Base-by-base conservation (phyloP, 2,329 filamentous ascomycete species). In the Colletotrichum cereale region DNA sequence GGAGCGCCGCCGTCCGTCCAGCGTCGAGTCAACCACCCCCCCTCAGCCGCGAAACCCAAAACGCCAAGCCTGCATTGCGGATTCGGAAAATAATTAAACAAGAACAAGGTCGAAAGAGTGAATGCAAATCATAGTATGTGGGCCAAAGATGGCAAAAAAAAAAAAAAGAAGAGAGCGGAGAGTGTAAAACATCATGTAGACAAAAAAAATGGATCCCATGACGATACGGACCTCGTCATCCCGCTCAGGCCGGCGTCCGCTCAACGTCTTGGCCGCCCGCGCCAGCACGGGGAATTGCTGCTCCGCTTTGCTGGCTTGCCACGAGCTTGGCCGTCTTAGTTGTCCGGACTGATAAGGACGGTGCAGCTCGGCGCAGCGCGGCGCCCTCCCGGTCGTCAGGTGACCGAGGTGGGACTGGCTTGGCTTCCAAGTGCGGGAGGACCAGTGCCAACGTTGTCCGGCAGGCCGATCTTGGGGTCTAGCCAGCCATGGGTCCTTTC, bases 11-110 rank as follows among this genome's bases (percentile, higher is more conserved):
- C n/a, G n/a, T 65, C 56, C 16, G 26, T 24, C 42, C 68, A 34
- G 62, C n/a, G 11, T 36, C 62, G 36, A 55, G 47, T 55, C 52
- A 69, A 55, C 44, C 58, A 53, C 26, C 18, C 68, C 42, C 34
- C 29, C 36, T 55, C 47, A 48, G 42, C 55, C 52, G 58, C 68
- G 62, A 63, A 44, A 68, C 53, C 58, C 57, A 68, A 68, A 71
- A 71, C 68, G 68, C 68, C 68, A 68, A 71, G 68, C 57, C 65
- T 36, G 58, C 52, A 52, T 63, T 67, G 65, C 63, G 58, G 58
- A 63, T 31, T 62, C 52, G 44, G 21, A 58, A 42, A 38, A 47
- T 50, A 53, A n/a, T 34, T 24, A 58, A 36, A 68, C 44, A 42
- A 34, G 31, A 16, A 44, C 36, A 40, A 57, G 42, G 61, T 55